Evolutionary conservation across 495 filamentous ascomycete genomes (phyloP), one percentile per base, ranked within the genome.

Genomic region (Penicillium canescens): DNA sequence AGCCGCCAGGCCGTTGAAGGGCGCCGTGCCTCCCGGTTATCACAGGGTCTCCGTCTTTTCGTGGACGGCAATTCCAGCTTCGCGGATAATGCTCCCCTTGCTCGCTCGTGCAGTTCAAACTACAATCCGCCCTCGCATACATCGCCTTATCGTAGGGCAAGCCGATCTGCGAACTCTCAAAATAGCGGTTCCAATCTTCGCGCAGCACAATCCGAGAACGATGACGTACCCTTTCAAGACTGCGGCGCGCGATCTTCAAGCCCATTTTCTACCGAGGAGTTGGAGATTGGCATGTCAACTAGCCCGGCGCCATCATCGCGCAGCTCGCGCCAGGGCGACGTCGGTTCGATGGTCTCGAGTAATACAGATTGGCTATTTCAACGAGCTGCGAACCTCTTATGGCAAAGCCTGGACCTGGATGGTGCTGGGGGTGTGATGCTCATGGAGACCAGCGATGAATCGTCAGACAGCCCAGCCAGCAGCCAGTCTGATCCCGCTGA

Each of bases 31-130:
- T 73, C 78, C 55, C 73, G 78, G 39, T 77, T 85, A 69, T 77
- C 79, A 13, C 67, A 67, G 16, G 79, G 80, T 10, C 60, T 86
- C 23, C 80, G 79, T 23, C 72, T 69, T 21, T 85, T 85, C 60
- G 78, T 82, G 6, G 78, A 84, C 51, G 60, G 60, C 13, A 63
- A 58, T 35, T 60, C 56, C 13, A 59, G 50, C 34, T 62, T 62
- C 14, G 51, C 58, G 24, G 56, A 58, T 39, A 44, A 57, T 20
- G 21, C 46, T 18, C 38, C 16, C 24, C 49, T 40, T 4, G 24
- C 46, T 11, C 34, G 18, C 7, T 18, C 47, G n/a, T 24, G 18
- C 10, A 42, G 36, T 37, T 35, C 44, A 28, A 35, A 13, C 6
- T 35, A 26, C 1, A 48, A 34, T 26, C 14, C 26, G 13, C 26